Evolutionary conservation across 805 yeast genomes (phyloP).

Genomic region (Candida orba): DNA sequence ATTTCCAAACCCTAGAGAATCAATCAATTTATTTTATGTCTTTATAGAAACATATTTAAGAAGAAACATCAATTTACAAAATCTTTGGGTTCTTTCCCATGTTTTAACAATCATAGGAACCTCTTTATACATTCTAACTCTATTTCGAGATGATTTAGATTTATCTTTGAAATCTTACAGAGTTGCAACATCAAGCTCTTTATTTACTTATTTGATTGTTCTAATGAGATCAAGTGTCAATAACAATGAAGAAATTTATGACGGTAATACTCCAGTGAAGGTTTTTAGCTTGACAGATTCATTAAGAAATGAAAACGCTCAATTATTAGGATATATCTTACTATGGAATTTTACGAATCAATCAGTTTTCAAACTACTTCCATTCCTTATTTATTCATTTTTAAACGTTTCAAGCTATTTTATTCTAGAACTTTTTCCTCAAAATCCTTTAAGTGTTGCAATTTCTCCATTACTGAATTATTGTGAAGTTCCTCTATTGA

Average conservation of each 20-base stretch:
- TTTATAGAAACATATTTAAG: not conserved
- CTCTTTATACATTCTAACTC: constrained; percentile 4
- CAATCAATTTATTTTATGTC: not conserved
- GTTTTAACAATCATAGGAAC: constrained; percentile 16
- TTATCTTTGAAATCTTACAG: constrained; percentile 10
- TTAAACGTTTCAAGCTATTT: constrained; percentile 30
- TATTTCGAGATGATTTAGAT: not conserved
- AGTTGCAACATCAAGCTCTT: constrained; percentile 14
- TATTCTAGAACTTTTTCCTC: constrained; percentile 28
- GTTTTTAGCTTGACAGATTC: constrained; percentile 27
- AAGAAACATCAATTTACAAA: constrained; percentile 15
- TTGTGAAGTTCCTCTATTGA: constrained; percentile 30
- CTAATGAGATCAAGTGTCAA: constrained; percentile 17
- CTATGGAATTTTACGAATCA: constrained; percentile 31
- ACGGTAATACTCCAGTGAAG: constrained; percentile 9
- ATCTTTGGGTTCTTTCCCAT: constrained; percentile 21
- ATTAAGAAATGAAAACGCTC: constrained; percentile 35
- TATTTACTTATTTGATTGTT: constrained; percentile 21
- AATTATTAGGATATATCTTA: constrained; percentile 29
- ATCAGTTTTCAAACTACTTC: constrained; percentile 30
- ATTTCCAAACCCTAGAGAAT: too few relatives aligned
- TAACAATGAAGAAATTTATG: constrained; percentile 11
- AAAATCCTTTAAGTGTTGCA: constrained; percentile 26
- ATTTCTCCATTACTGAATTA: constrained; percentile 31
- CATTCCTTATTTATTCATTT: constrained; percentile 35